These are phyloP conservation scores for Daldinia loculata DNA, from an alignment of 495 filamentous ascomycete species.

Conservation along the genomic window DNA sequence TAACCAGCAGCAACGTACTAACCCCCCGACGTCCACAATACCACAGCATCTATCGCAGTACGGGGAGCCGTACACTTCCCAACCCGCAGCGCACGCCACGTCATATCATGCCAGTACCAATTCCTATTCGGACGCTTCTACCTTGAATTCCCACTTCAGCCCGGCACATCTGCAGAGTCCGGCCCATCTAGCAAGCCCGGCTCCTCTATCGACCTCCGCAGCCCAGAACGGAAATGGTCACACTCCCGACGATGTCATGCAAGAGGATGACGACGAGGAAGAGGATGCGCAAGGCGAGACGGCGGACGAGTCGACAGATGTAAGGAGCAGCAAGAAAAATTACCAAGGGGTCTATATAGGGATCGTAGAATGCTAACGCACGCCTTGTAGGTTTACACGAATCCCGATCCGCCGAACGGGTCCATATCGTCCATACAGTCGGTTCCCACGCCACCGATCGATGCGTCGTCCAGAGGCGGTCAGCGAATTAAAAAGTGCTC, in stretches of 20 bases:
- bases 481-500: conserved; percentile 37
- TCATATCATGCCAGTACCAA: conserved; percentile 37
- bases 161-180: conserved; percentile 36
- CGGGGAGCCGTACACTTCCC: conserved; percentile 41
- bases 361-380: conserved; percentile 10
- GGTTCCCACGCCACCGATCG: conserved; percentile 42
- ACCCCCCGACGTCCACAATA: conserved; percentile 48
- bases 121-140: conserved; percentile 39
- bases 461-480: conserved; percentile 27
- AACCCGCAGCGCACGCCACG: conserved; percentile 36
- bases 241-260: conserved; percentile 38
- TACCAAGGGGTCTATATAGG: background rate
- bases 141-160: conserved; percentile 41
- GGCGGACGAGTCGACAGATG: conserved; percentile 47
- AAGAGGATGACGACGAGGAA: conserved; percentile 40
- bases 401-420: conserved; percentile 32
- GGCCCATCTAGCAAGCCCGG: conserved; percentile 37
- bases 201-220: conserved; percentile 39
- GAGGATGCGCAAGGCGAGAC: conserved; percentile 46
- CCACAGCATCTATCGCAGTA: conserved; percentile 48
- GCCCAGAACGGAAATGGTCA: conserved; percentile 38
- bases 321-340: conserved; percentile 14
- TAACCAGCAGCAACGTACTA: conserved; percentile 42
- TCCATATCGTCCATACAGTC: conserved; percentile 34
- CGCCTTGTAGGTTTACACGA: conserved; percentile 38